Evolutionary conservation across 164 flowering plant species (phyloP).

Genomic region (Vitis riparia): DNA sequence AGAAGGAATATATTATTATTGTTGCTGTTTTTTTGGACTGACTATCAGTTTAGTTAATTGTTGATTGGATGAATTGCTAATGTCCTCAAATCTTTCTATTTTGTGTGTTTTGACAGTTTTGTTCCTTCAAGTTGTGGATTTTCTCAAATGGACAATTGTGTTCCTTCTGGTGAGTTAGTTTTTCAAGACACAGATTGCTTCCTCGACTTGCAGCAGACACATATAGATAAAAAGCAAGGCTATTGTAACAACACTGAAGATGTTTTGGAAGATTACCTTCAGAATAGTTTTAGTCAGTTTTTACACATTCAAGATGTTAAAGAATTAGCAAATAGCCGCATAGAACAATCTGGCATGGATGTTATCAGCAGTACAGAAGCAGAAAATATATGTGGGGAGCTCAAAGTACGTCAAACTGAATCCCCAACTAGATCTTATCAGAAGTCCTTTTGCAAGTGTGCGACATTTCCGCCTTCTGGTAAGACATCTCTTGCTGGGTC

Average conservation of each 20-base stretch:
- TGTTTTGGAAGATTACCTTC: constrained; percentile 26
- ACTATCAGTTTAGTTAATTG: too few relatives aligned
- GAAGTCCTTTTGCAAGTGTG: constrained; percentile 33
- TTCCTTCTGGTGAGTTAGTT: constrained; percentile 8
- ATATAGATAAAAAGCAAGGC: background rate
- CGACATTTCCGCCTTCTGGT: constrained; percentile 36
- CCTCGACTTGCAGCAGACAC: constrained; percentile 4
- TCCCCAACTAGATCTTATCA: constrained; percentile 8
- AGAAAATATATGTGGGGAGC: constrained; percentile 4
- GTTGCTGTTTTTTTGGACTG: too few relatives aligned
- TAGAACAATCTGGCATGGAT: constrained; percentile 6
- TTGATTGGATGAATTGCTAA: background rate
- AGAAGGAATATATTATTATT: too few relatives aligned
- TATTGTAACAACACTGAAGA: background rate
- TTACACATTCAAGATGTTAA: constrained; percentile 28
- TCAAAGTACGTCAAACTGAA: background rate
- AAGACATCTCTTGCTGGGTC: constrained; percentile 10
- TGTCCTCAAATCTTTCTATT: background rate
- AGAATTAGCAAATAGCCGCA: constrained; percentile 4
- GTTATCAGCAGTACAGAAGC: constrained; percentile 9
- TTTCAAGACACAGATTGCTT: constrained; percentile 4
- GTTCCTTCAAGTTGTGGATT: constrained; percentile 12
- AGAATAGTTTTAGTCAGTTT: constrained; percentile 12
- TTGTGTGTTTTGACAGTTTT: constrained; percentile 17
- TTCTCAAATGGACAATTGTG: constrained; percentile 13